Base-by-base conservation (phyloP, 169 alveolate species). In the Cyclospora cayetanensis region DNA sequence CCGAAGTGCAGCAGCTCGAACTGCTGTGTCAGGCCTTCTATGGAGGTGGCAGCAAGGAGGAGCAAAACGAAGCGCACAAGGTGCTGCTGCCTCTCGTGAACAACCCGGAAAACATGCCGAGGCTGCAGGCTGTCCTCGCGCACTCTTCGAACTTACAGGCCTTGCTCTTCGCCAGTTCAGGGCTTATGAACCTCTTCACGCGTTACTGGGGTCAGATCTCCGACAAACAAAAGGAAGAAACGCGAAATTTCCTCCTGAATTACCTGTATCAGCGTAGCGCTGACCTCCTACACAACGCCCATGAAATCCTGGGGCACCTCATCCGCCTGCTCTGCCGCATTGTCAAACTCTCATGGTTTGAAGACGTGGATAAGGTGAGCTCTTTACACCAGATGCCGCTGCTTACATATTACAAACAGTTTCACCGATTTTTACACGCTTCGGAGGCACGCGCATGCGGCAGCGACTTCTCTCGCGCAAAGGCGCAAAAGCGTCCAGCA, bases 51-150 rank as follows among this genome's bases (percentile, higher is more conserved):
- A 68, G 83, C 46, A 82, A 88, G 70, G 53, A 42, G 41, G 93
- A 97, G 80, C 98, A 97, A 87, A 95, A 96, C 52, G 97, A 97
- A 86, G 99, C 99, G 55, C 99, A 97, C 93, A 96, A 96, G 90
- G 98, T 97, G 72, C 95, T 97, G 84, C 95, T 97, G 77, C 99
- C 98, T 41, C 86, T 97, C 84, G 96, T 96, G 66, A 95, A 97
- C 72, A 85, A 87, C 72, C 94, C 94, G 7, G 86, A 70, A 60
- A 87, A 85, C 87, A 77, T 93, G 35, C 95, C 97, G 52, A 94
- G 93, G 72, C 90, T 95, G 43, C 97, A 95, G 85, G 95, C 95
- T 52, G 74, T 95, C 20, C 92, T 95, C 27, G 96, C 96, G 34
- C 93, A 92, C 68, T 92, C 95, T 25, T 83, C 91, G 76, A 93